These are phyloP conservation scores for Hyphodiscus hymeniophilus DNA, from an alignment of 495 filamentous ascomycete genomes.

Conservation along the genomic window DNA sequence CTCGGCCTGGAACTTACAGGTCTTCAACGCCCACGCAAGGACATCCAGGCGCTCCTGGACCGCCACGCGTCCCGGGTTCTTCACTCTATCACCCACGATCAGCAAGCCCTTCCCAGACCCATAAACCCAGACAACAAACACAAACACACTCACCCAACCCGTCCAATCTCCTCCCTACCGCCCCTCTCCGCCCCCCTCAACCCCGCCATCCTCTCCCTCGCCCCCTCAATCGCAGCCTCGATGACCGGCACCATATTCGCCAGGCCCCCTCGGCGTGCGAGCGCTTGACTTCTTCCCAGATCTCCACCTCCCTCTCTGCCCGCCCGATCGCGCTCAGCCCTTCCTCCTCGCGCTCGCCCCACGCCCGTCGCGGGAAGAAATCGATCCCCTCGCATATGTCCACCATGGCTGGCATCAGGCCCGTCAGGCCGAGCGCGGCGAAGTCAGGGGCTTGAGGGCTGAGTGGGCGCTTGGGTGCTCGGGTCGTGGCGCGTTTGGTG, in stretches of 20 bases:
- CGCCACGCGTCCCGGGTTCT: slow-evolving; percentile 20
- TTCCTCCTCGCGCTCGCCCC: background rate
- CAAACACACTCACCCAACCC: slow-evolving; percentile 1
- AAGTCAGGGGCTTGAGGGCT: too few relatives aligned
- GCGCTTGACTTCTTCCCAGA: background rate
- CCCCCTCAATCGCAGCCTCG: background rate
- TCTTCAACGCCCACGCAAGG: slow-evolving; percentile 25
- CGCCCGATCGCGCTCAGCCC: background rate
- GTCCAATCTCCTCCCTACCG: background rate
- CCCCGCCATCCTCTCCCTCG: background rate
- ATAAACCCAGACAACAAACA: slow-evolving; percentile 9
- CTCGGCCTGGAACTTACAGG: slow-evolving; percentile 31
- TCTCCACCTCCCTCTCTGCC: slow-evolving; percentile 3
- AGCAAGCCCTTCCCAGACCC: too few relatives aligned
- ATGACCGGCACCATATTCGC: background rate
- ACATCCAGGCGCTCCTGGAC: slow-evolving; percentile 26
- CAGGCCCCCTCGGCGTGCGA: background rate
- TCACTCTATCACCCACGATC: slow-evolving; percentile 7
- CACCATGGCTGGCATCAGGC: too few relatives aligned
- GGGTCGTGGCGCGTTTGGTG: too few relatives aligned
- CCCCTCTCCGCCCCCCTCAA: slow-evolving; percentile 1
- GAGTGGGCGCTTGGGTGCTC: too few relatives aligned
- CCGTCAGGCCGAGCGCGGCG: too few relatives aligned
- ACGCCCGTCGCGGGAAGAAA: background rate
- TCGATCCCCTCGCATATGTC: too few relatives aligned